Base-by-base conservation (phyloP, 2,329 filamentous ascomycete species). In the Phoma sp. region DNA sequence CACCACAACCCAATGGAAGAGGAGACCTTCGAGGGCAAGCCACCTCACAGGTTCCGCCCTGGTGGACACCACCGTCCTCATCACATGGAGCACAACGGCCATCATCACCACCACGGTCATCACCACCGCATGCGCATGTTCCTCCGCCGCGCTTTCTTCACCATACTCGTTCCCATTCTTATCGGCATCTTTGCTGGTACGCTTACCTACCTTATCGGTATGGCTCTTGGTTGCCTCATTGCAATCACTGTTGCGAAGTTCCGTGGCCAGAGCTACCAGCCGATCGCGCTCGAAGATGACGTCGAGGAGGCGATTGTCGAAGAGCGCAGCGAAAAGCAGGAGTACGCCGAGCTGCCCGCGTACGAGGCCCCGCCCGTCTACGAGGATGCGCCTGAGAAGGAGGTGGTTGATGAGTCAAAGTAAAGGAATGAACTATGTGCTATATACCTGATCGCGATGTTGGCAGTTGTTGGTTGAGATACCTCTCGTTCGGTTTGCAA, bases 181-280 rank as follows among this genome's bases (percentile, higher is more conserved):
- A 81, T 91, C 59, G 89, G 89, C 53, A 81, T 91, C 59, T 81
- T 85, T 20, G 86, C 87, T 37, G 89, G 89, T 67, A 82, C 91
- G 48, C 80, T 81, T 25, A 85, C 88, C 59, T 88, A 87, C 73
- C 72, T 90, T 33, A 69, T 91, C 39, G 87, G 86, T 48, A 88
- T 91, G 82, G 76, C 87, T 52, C 72, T 88, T 33, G 87, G 87
- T 57, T 86, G 84, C 43, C 64, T 88, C 47, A 78, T 86, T 47
- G 81, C 87, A 45, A 84, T 83, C 53, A 42, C 87, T 21, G 84
- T 84, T 78, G 82, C 84, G 58, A 74, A 80, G 56, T 69, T 87
- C 56, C 82, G 84, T 46, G 78, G 81, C 42, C 74, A 75, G 38
- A 47, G 57, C 30, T 76, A 75, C 56, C 65, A 71, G 59, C 59